These are phyloP conservation scores for Clausena lansium DNA, from an alignment of 345 rosid genomes.

Conservation along the genomic window DNA sequence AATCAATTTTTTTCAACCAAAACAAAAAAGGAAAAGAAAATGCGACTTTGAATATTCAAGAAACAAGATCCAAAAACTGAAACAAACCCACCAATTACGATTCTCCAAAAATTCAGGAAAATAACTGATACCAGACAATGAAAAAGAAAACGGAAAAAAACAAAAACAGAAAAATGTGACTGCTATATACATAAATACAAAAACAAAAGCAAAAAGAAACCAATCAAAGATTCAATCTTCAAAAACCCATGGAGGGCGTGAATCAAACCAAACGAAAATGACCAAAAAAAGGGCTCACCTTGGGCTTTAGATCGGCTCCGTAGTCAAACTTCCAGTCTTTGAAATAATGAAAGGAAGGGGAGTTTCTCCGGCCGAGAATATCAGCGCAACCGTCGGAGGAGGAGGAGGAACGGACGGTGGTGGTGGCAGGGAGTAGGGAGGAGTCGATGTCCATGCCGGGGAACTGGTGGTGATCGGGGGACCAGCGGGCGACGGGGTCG, in stretches of 20 bases:
- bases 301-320: slow-evolving; percentile 71
- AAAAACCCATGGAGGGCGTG: not conserved
- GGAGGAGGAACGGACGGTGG: slow-evolving; percentile 28
- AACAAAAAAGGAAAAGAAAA: not conserved
- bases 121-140: not conserved
- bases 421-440: not conserved
- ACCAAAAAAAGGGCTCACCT: slow-evolving; percentile 37
- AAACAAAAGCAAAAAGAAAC: not conserved
- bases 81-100: not conserved
- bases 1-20: not conserved
- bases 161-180: not conserved
- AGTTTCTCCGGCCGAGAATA: slow-evolving; percentile 52
- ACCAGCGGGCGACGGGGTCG: slow-evolving; percentile 49
- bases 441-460: slow-evolving; percentile 64
- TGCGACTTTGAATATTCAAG: not conserved
- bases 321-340: slow-evolving; percentile 62
- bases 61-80: not conserved
- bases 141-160: not conserved
- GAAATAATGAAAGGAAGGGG: slow-evolving; percentile 69
- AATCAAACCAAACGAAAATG: not conserved
- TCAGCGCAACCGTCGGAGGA: slow-evolving; percentile 44
- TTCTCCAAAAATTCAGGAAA: not conserved
- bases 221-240: not conserved
- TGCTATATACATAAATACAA: too few relatives aligned
- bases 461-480: slow-evolving; percentile 45